Evolutionary conservation across 805 yeast genomes (phyloP).

Genomic region (Candida ficus): DNA sequence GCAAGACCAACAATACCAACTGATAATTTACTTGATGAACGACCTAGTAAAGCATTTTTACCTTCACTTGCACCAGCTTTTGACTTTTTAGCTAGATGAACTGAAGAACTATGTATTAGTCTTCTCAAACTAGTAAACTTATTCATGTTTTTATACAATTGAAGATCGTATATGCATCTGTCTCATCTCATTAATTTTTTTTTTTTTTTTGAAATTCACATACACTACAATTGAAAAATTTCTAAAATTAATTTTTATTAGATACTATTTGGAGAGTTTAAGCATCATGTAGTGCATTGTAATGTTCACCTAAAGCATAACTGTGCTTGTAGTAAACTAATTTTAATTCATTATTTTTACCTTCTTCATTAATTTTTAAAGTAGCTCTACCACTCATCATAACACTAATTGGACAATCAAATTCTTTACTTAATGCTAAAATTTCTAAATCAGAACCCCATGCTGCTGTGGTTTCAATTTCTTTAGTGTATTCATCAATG

Average conservation of each 20-base stretch:
- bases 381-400: conserved; percentile 74
- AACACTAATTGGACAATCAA: conserved; percentile 68
- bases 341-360: conserved; percentile 46
- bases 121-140: conserved; percentile 1
- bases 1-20: conserved; percentile 78
- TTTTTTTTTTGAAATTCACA: no score
- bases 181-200: no score
- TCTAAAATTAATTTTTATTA: no score
- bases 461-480: conserved; percentile 70
- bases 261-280: not conserved
- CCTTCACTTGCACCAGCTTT: conserved; percentile 1
- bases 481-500: conserved; percentile 61
- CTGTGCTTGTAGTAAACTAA: conserved; percentile 80
- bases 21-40: conserved; percentile 24
- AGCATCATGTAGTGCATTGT: conserved; percentile 66
- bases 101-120: conserved; percentile 7
- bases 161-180: no score
- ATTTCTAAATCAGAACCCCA: conserved; percentile 98
- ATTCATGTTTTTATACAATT: conserved; percentile 1
- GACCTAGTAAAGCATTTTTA: conserved; percentile 20
- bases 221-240: no score
- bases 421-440: conserved; percentile 70
- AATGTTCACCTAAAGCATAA: conserved; percentile 92
- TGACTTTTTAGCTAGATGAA: conserved; percentile 16
- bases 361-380: conserved; percentile 53